phyloP scores from a whole-genome alignment of 1,139 yeast genomes.

The Nadsonia commutata region DNA sequence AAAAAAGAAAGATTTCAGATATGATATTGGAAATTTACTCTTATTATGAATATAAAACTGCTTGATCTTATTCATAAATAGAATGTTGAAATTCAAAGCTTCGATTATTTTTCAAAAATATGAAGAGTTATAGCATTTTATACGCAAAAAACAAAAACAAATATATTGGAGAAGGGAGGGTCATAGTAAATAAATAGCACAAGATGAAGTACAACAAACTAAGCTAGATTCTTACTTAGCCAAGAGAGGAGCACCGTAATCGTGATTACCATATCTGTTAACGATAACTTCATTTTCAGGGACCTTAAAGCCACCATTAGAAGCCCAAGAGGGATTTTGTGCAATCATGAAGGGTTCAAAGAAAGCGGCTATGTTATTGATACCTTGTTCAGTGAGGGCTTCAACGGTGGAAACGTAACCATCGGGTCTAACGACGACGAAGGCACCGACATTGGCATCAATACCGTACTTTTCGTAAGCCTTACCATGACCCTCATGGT shows the following conservation, averaged over 20 bases:
- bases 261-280: not conserved
- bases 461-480: constrained; percentile 21
- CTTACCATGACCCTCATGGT: constrained; percentile 17
- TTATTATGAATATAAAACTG: too few relatives aligned
- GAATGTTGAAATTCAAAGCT: too few relatives aligned
- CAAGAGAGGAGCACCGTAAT: not conserved
- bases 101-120: too few relatives aligned
- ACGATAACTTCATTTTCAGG: constrained; percentile 4
- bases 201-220: too few relatives aligned
- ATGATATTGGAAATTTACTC: too few relatives aligned
- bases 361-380: constrained; percentile 15
- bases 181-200: too few relatives aligned
- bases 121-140: too few relatives aligned
- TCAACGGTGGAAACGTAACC: constrained; percentile 23
- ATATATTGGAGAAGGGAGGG: too few relatives aligned
- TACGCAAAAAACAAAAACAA: too few relatives aligned
- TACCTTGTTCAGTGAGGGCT: constrained; percentile 14
- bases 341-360: constrained; percentile 18
- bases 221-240: too few relatives aligned
- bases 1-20: too few relatives aligned
- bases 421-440: constrained; percentile 25
- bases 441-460: constrained; percentile 18
- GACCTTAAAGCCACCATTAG: constrained; percentile 8
- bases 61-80: too few relatives aligned
- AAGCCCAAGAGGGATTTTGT: constrained; percentile 12